A percentile compares a stretch with the other conserved stretches of the same genome.
phyloP scores from a whole-genome alignment of 2,329 filamentous ascomycete genomes.

The Didymella pinodella region DNA sequence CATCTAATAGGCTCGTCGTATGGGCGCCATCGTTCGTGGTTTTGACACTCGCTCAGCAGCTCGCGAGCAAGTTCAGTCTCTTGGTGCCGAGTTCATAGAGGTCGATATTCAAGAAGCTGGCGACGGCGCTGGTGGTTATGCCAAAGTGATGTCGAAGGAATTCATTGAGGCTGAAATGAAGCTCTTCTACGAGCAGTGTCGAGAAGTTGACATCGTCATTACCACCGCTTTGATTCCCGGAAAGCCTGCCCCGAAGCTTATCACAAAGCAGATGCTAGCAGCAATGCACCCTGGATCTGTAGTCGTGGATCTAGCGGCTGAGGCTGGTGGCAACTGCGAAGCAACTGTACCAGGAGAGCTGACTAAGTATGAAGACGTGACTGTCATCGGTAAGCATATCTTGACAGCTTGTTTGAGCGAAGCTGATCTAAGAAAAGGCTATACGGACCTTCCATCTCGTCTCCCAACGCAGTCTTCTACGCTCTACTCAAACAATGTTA shows the following conservation, averaged over 20 bases:
- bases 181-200: constrained; percentile 84
- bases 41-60: constrained; percentile 92
- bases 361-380: constrained; percentile 76
- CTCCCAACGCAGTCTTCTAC: constrained; percentile 89
- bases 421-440: constrained; percentile 55
- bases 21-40: constrained; percentile 88
- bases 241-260: constrained; percentile 80
- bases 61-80: constrained; percentile 86
- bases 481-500: constrained; percentile 92
- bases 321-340: constrained; percentile 88
- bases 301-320: constrained; percentile 85
- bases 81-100: constrained; percentile 89
- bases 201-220: constrained; percentile 90
- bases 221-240: constrained; percentile 93
- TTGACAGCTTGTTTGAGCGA: background rate
- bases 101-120: constrained; percentile 87
- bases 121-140: constrained; percentile 83
- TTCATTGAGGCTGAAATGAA: constrained; percentile 95
- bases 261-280: constrained; percentile 77
- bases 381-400: constrained; percentile 73
- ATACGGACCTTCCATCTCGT: constrained; percentile 86
- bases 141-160: constrained; percentile 93
- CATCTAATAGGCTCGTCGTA: constrained; percentile 68
- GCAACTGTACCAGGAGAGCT: constrained; percentile 78
- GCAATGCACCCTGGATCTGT: constrained; percentile 92